Percentiles rank a stretch among this genome's conserved stretches.
Conservation (phyloP, 257 asterid genomes). For the Solanum chilense region DNA sequence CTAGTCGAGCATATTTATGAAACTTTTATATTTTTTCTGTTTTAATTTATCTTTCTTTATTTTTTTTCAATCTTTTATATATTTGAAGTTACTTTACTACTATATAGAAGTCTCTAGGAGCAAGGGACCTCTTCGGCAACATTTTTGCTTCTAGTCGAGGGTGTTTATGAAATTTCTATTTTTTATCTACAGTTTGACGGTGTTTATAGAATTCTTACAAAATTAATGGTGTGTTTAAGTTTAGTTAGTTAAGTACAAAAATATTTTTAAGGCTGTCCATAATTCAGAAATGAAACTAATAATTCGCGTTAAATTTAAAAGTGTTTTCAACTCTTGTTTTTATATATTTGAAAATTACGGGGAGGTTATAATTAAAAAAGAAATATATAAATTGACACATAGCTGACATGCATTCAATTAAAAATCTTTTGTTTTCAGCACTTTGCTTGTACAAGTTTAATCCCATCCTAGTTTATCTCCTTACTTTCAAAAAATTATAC, state of each 20-base stretch:
- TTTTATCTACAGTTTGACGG: background rate
- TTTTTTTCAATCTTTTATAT: too few species aligned
- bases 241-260: fast-evolving
- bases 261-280: too few species aligned
- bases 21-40: too few species aligned
- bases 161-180: too few species aligned
- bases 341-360: too few species aligned
- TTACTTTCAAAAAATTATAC: background rate
- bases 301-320: too few species aligned
- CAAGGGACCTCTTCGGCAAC: background rate
- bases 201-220: too few species aligned
- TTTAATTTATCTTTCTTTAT: too few species aligned
- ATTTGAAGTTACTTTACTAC: background rate
- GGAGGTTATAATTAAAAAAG: background rate
- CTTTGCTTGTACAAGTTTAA: background rate
- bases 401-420: background rate
- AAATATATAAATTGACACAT: background rate
- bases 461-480: background rate
- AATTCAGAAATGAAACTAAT: too few species aligned
- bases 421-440: background rate
- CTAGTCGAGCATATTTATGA: background rate
- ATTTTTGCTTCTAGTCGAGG: background rate
- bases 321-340: fast-evolving
- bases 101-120: background rate
- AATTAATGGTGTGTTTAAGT: background rate